Evolutionary conservation across 331 rosid species (phyloP), one percentile per base, ranked within the genome.

Genomic region (Acacia pycnantha): DNA sequence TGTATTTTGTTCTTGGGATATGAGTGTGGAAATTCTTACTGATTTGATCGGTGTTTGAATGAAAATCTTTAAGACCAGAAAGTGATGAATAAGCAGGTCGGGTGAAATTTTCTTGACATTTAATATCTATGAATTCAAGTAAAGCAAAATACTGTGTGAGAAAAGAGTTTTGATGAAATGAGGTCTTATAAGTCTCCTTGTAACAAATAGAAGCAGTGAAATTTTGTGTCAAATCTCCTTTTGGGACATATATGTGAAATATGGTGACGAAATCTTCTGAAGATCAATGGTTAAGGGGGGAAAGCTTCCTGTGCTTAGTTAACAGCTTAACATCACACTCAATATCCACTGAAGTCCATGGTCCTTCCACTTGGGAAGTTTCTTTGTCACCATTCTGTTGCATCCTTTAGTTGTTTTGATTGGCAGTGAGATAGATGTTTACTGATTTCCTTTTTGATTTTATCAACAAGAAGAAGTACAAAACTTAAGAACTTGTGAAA

Each of bases 21-120:
- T 44, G 16, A 21, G 12, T 65, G 76, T 29, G 26, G 37, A 75
- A 14, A 27, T 43, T 29, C 44, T 26, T 4, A 75, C 58, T 66
- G 43, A 67, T 26, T 77, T 81, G 62, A 65, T 72, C 46, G 43
- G 10, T 41, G 41, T 51, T 19, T 83, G n/a, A 56, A 66, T 66
- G 44, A 4, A 43, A 26, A 69, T 56, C 44, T 76, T 11, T 29
- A 59, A 43, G 41, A 41, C 41, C 58, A 53, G 81, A 29, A 53
- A 68, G 50, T 14, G 21, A 69, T 53, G 65, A 48, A 26, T 58
- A n/a, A 64, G 24, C n/a, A 51, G 58, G 12, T 50, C n/a, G 35
- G 24, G 15, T 77, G 47, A 35, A 14, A 62, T 26, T 27, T 9
- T 27, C 51, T 77, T 14, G 54, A 41, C 65, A 21, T 74, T 44